These are phyloP conservation scores for Rhizomucor pusillus DNA, from an alignment of 371 early-diverging fungal species.

Conservation along the genomic window DNA sequence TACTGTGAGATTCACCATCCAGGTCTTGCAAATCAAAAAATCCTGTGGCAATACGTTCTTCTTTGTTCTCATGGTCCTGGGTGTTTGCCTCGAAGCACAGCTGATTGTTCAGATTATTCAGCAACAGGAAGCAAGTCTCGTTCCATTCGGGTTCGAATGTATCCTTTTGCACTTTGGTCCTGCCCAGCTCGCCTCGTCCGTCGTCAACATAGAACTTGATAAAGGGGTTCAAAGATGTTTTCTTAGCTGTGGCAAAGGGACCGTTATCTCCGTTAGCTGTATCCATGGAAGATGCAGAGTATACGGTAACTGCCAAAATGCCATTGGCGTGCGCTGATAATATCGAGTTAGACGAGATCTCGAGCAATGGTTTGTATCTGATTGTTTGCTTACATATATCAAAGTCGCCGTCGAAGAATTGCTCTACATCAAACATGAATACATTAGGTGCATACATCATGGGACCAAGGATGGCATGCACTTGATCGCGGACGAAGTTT, in stretches of 20 bases:
- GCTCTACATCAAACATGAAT: conserved; percentile 80
- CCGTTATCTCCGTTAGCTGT: conserved; percentile 28
- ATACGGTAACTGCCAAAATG: conserved; percentile 78
- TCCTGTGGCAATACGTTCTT: conserved; percentile 36
- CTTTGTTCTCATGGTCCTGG: conserved; percentile 15
- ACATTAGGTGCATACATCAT: conserved; percentile 88
- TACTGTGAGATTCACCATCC: conserved; percentile 40
- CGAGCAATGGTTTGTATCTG: neutral
- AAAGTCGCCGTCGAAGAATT: conserved; percentile 71
- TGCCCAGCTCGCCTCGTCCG: conserved; percentile 61
- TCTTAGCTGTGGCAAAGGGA: conserved; percentile 28
- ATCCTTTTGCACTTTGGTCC: conserved; percentile 56
- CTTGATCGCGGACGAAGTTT: conserved; percentile 78
- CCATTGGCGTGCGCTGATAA: conserved; percentile 68
- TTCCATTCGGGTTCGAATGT: conserved; percentile 61
- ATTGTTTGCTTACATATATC: conserved; percentile 32
- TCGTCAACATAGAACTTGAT: conserved; percentile 69
- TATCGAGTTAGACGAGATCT: neutral
- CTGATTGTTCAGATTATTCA: conserved; percentile 52
- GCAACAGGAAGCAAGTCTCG: conserved; percentile 54
- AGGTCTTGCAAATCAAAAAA: conserved; percentile 50
- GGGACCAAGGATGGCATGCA: conserved; percentile 69
- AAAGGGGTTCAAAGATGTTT: conserved; percentile 65
- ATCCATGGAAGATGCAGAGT: conserved; percentile 73
- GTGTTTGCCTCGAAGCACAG: conserved; percentile 42